Percentiles rank a stretch among this genome's conserved stretches.
Conservation (phyloP, 23 red algal genomes). For the Pyropia haitanensis region DNA sequence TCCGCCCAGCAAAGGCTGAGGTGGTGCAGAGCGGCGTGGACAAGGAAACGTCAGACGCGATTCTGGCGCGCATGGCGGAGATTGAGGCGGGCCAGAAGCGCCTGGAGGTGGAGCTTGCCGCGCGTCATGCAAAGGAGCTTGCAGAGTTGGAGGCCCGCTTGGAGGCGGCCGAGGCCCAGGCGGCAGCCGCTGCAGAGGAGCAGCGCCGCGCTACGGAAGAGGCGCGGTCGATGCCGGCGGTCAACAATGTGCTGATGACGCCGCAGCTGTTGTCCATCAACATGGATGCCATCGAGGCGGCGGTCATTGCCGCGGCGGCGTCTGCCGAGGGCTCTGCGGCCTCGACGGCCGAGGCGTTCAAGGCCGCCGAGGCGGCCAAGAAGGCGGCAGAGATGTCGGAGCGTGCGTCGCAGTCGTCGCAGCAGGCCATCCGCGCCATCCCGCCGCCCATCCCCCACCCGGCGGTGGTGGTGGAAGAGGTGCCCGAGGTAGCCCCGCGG, state of each 20-base stretch:
- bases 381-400: conserved; percentile 42
- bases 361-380: conserved; percentile 59
- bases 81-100: conserved; percentile 52
- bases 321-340: conserved; percentile 50
- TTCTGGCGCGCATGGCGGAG: conserved; percentile 44
- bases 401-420: conserved; percentile 17
- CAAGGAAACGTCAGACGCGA: conserved; percentile 54
- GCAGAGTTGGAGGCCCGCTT: conserved; percentile 53
- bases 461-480: too few species aligned
- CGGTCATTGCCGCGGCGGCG: conserved; percentile 48
- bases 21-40: conserved; percentile 31
- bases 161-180: conserved; percentile 45
- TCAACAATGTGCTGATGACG: conserved; percentile 5
- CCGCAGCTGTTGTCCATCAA: conserved; percentile 38
- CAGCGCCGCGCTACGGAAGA: neutral
- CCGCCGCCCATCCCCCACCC: too few species aligned
- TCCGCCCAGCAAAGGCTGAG: too few species aligned
- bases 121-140: conserved; percentile 42
- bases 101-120: conserved; percentile 36
- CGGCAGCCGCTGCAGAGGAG: conserved; percentile 3
- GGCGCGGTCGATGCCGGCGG: conserved; percentile 1
- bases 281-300: conserved; percentile 65
- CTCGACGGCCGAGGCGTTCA: conserved; percentile 42
- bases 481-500: too few species aligned
- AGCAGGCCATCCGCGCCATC: too few species aligned